phyloP scores from a whole-genome alignment of 2,329 filamentous ascomycete species.

The Zasmidium citrigriseum region DNA sequence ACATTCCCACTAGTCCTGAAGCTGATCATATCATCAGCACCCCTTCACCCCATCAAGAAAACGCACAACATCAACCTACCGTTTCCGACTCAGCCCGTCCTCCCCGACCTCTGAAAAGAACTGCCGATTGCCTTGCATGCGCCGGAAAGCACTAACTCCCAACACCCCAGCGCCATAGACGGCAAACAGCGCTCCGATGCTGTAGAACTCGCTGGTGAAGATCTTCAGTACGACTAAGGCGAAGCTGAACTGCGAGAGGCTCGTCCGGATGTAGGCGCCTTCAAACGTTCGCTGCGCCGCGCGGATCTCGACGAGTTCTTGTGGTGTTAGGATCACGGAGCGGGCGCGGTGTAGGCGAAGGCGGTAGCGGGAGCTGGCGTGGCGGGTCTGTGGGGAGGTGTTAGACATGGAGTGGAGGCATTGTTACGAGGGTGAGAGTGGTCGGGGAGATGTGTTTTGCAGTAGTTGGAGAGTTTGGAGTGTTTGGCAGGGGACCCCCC shows the following conservation, averaged over 20 bases:
- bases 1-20: conserved; percentile 69
- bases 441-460: background rate
- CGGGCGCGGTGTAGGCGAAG: conserved; percentile 81
- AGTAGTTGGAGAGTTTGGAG: background rate
- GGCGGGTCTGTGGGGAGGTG: conserved; percentile 44
- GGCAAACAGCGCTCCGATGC: conserved; percentile 87
- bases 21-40: conserved; percentile 34
- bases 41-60: background rate
- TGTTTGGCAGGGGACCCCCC: background rate
- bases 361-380: conserved; percentile 73
- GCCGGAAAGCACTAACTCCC: conserved; percentile 78
- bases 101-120: conserved; percentile 73
- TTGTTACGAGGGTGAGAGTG: too few relatives aligned
- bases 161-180: conserved; percentile 86
- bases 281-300: conserved; percentile 96
- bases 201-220: conserved; percentile 95
- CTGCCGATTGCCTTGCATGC: conserved; percentile 89
- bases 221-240: conserved; percentile 93
- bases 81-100: conserved; percentile 60
- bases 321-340: conserved; percentile 75
- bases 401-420: background rate
- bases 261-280: conserved; percentile 93
- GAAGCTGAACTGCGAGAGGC: conserved; percentile 92
- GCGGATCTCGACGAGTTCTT: conserved; percentile 90
- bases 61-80: conserved; percentile 10